A percentile compares a stretch with the other conserved stretches of the same genome.
phyloP scores from a whole-genome alignment of 495 filamentous ascomycete species.

The Ramalina intermedia region DNA sequence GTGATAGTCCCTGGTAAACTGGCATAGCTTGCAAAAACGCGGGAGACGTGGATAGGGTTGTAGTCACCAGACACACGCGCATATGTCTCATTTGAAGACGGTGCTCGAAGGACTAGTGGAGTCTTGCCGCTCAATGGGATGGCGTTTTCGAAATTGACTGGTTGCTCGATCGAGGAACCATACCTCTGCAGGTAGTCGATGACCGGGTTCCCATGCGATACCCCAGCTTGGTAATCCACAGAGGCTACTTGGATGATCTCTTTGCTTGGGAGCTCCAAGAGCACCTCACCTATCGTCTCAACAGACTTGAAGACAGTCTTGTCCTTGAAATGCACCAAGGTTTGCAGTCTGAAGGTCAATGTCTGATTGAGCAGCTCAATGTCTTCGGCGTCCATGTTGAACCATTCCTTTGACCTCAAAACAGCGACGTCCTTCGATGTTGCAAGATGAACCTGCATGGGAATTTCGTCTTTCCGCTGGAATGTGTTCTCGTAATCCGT shows the following conservation, averaged over 20 bases:
- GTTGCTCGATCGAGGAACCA: conserved; percentile 88
- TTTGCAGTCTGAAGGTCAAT: conserved; percentile 90
- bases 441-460: conserved; percentile 80
- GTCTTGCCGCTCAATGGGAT: conserved; percentile 92
- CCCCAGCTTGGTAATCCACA: conserved; percentile 81
- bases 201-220: conserved; percentile 89
- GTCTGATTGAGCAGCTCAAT: conserved; percentile 81
- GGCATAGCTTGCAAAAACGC: conserved; percentile 89
- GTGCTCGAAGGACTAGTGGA: conserved; percentile 70
- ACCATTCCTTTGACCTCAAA: conserved; percentile 93
- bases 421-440: conserved; percentile 86
- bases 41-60: conserved; percentile 97
- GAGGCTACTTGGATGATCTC: conserved; percentile 92
- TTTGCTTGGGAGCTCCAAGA: conserved; percentile 92
- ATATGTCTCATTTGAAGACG: conserved; percentile 96
- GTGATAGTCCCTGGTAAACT: conserved; percentile 93
- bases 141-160: conserved; percentile 90
- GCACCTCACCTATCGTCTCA: conserved; percentile 81
- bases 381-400: conserved; percentile 65
- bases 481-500: conserved; percentile 94
- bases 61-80: conserved; percentile 94
- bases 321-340: conserved; percentile 86
- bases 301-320: conserved; percentile 83
- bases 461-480: conserved; percentile 89
- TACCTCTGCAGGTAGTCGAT: conserved; percentile 90